Evolutionary conservation across 352 stramenopile genomes (phyloP).

Genomic region (Ophiocytium majus): DNA sequence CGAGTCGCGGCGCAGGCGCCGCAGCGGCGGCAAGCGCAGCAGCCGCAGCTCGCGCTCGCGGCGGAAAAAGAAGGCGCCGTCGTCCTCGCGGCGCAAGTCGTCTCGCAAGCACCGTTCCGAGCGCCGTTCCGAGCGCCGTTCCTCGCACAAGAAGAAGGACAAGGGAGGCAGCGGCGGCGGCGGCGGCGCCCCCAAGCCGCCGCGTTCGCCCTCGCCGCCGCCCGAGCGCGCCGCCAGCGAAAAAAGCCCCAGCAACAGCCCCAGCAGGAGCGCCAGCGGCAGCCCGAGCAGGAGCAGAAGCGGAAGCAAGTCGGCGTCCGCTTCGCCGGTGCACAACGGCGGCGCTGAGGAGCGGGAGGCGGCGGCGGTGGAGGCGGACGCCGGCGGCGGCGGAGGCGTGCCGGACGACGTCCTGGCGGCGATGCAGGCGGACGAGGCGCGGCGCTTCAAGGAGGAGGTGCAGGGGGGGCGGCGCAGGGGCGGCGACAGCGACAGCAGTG

Average conservation of each 20-base stretch:
- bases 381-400: not conserved
- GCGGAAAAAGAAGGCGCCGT: no score
- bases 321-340: not conserved
- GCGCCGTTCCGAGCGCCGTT: no score
- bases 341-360: not conserved
- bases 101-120: no score
- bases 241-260: not conserved
- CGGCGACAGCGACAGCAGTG: conserved; percentile 35
- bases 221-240: not conserved
- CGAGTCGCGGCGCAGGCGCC: no score
- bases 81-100: no score
- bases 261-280: not conserved
- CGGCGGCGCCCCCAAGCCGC: no score
- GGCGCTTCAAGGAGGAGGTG: conserved; percentile 49
- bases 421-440: conserved; percentile 45
- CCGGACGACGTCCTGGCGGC: conserved; percentile 25
- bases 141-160: not conserved
- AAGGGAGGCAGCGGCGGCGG: not conserved
- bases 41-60: not conserved
- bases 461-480: conserved; percentile 26
- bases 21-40: not conserved
- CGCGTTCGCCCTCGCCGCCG: not conserved
- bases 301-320: not conserved
- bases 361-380: not conserved
- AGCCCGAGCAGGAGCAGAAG: not conserved